Evolutionary conservation across 2,329 filamentous ascomycete species (phyloP), one percentile per base, ranked within the genome.

Genomic region (Tolypocladium ophioglossoides): DNA sequence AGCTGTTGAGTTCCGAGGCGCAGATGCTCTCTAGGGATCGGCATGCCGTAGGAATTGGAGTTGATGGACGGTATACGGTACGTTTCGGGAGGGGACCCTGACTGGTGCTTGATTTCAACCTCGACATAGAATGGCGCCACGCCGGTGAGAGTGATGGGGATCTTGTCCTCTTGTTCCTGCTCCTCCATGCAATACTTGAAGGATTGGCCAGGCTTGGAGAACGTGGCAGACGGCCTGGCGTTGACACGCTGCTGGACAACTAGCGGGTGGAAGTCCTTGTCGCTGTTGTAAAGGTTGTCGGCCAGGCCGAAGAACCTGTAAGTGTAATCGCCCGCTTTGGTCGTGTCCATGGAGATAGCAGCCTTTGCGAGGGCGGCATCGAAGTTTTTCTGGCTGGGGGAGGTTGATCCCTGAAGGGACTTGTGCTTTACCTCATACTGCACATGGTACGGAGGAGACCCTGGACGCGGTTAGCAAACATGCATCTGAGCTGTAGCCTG

Each of bases 181-280:
- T 96, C 89, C 50, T 91, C 85, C 68, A 91, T 86, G 72, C 94
- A 99, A 71, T 92, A 96, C 67, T 94, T 95, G 76, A 96, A 96
- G 0, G 89, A 91, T 69, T 94, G 94, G 18, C 91, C 91, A 3
- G 91, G 89, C 60, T 89, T 89, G 55, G 80, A 78, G 66, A 99
- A 99, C 6, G 80, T 78, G 4, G 91, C 94, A 2, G 85, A 83
- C 1, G 94, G 94, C 55, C 87, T 87, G 16, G 89, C 79, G 64
- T 96, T 87, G 51, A 99, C 90, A 27, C 79, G 86, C 69, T 99
- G 94, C 61, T 87, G 83, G 35, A 99, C 75, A 14, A 81, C 75
- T 37, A 96, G 68, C 6, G 86, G 82, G 22, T 77, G 74, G 63
- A 86, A 85, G 59, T 81, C 81, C 57, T 79, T 77, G 63, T 89